phyloP scores from a whole-genome alignment of 2,329 filamentous ascomycete species.

The Hysterium pulicare region DNA sequence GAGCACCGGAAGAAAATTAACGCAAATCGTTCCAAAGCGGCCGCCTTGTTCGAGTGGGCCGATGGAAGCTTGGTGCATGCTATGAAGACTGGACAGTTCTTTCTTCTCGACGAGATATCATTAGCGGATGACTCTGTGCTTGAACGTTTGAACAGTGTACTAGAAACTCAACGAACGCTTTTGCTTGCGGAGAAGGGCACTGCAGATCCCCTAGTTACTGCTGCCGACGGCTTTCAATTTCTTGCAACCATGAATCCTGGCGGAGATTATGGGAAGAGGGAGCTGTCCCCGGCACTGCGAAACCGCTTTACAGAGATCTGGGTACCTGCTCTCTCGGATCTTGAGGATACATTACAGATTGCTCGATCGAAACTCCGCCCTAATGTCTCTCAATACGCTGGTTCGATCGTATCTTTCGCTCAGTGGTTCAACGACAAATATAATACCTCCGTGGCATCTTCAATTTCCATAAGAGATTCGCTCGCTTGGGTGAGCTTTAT shows the following conservation, averaged over 20 bases:
- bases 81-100: slow-evolving; percentile 86
- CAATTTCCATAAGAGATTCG: slow-evolving; percentile 87
- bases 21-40: slow-evolving; percentile 59
- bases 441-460: slow-evolving; percentile 69
- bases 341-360: slow-evolving; percentile 84
- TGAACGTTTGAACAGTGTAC: slow-evolving; percentile 91
- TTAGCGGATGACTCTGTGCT: slow-evolving; percentile 96
- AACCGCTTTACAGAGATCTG: slow-evolving; percentile 99
- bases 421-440: slow-evolving; percentile 86
- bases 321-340: slow-evolving; percentile 84
- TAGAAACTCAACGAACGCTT: slow-evolving; percentile 82
- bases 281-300: slow-evolving; percentile 87
- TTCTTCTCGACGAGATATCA: slow-evolving; percentile 95
- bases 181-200: slow-evolving; percentile 92
- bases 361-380: slow-evolving; percentile 69
- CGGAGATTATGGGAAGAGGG: slow-evolving; percentile 96
- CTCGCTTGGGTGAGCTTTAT: slow-evolving; percentile 92
- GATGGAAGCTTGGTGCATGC: slow-evolving; percentile 91
- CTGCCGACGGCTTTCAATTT: slow-evolving; percentile 81
- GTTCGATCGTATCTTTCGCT: slow-evolving; percentile 77
- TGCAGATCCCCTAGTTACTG: slow-evolving; percentile 74
- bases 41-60: slow-evolving; percentile 92
- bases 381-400: slow-evolving; percentile 56
- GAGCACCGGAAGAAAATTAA: slow-evolving; percentile 40
- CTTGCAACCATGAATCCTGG: slow-evolving; percentile 99